Evolutionary conservation across 331 rosid genomes (phyloP).

Genomic region (Saraca asoca): DNA sequence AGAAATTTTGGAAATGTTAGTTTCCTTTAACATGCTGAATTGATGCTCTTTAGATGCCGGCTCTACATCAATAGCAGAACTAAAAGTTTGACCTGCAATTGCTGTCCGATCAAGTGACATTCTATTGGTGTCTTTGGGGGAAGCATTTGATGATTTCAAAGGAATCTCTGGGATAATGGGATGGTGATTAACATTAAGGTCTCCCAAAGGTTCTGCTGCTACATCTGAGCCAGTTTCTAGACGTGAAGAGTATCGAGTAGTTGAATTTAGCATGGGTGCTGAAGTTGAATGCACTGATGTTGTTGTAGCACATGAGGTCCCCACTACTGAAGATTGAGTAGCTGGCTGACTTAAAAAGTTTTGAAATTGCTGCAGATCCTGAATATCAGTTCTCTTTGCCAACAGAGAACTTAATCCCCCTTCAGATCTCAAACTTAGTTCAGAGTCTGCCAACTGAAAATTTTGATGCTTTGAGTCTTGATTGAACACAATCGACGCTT

Average conservation of each 20-base stretch:
- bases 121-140: conserved; percentile 43
- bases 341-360: conserved; percentile 71
- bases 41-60: conserved; percentile 33
- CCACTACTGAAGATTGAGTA: conserved; percentile 68
- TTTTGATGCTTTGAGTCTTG: conserved; percentile 39
- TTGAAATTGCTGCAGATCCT: conserved; percentile 70
- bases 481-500: not conserved
- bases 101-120: conserved; percentile 43
- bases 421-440: conserved; percentile 49
- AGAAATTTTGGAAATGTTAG: conserved; percentile 30
- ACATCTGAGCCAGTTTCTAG: conserved; percentile 39
- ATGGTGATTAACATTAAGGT: conserved; percentile 42
- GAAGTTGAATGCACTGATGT: conserved; percentile 79
- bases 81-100: conserved; percentile 39
- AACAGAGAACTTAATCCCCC: conserved; percentile 56
- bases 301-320: conserved; percentile 77
- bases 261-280: conserved; percentile 74
- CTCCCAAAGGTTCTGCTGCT: conserved; percentile 47
- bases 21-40: conserved; percentile 29
- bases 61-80: conserved; percentile 24
- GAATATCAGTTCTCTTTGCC: conserved; percentile 60
- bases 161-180: conserved; percentile 36
- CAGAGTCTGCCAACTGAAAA: conserved; percentile 47
- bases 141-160: conserved; percentile 37
- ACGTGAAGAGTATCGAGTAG: conserved; percentile 58